Evolutionary conservation across 1,139 yeast species (phyloP).

Genomic region (Blastobotrys petasosporus): DNA sequence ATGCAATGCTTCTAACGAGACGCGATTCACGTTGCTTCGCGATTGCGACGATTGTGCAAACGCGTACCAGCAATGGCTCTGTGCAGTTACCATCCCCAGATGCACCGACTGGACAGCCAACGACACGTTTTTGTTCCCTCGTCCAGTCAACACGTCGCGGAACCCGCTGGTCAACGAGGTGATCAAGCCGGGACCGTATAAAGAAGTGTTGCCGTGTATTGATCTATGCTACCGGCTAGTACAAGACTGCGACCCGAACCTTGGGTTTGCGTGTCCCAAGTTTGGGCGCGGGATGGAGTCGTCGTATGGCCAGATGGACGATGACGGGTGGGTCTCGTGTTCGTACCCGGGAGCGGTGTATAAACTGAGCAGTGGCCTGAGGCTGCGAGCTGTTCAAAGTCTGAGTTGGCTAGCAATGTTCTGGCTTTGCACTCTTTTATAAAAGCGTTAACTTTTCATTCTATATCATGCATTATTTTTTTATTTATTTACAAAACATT

Average conservation of each 20-base stretch:
- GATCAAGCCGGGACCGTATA: slow-evolving; percentile 62
- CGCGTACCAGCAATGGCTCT: slow-evolving; percentile 82
- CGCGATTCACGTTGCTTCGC: slow-evolving; percentile 65
- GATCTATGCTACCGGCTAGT: slow-evolving; percentile 74
- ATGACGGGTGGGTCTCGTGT: slow-evolving; percentile 33
- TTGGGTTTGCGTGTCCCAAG: slow-evolving; percentile 70
- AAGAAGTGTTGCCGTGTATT: slow-evolving; percentile 81
- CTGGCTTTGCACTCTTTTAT: no score
- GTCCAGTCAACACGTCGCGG: slow-evolving; percentile 53
- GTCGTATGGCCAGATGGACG: slow-evolving; percentile 28
- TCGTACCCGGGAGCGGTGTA: slow-evolving; percentile 36
- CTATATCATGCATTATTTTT: background rate
- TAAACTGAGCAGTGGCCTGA: slow-evolving; percentile 17
- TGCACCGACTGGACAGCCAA: slow-evolving; percentile 52
- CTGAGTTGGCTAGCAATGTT: no score
- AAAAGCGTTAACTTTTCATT: no score
- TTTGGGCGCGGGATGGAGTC: slow-evolving; percentile 15
- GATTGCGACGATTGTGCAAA: slow-evolving; percentile 67
- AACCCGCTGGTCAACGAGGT: slow-evolving; percentile 51
- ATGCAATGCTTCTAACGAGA: slow-evolving; percentile 68
- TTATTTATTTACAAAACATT: background rate
- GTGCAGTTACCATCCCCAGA: slow-evolving; percentile 85
- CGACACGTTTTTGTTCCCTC: slow-evolving; percentile 42
- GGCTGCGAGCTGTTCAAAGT: no score
- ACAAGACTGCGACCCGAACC: slow-evolving; percentile 74